Conservation (phyloP, 1,284 basidiomycete genomes). For the Malassezia obtusa region DNA sequence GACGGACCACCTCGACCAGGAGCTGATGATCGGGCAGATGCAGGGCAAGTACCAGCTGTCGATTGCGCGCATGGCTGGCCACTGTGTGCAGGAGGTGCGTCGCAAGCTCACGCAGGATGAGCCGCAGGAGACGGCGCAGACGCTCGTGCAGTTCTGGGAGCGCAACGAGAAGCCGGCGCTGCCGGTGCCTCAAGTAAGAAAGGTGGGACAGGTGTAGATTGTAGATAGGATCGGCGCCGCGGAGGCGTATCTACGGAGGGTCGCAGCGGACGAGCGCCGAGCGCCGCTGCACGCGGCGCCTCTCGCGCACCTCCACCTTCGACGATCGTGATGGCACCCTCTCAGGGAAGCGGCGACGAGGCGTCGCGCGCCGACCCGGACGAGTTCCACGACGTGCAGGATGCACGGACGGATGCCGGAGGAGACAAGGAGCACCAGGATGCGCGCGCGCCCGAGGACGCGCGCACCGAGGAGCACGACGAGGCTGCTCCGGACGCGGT, state of each 20-base stretch:
- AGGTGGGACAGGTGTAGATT: constrained; percentile 21
- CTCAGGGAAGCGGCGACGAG: neutral
- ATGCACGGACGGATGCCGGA: neutral
- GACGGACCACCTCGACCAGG: constrained; percentile 79
- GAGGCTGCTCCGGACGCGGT: too few relatives aligned
- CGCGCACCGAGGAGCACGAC: too few relatives aligned
- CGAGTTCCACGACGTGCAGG: constrained; percentile 1
- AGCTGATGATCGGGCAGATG: constrained; percentile 98
- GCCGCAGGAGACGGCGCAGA: constrained; percentile 56
- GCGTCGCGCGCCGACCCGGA: constrained; percentile 3
- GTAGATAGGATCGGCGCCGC: neutral
- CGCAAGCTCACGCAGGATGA: constrained; percentile 1
- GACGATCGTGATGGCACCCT: neutral
- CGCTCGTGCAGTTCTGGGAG: constrained; percentile 78
- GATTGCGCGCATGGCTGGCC: constrained; percentile 75
- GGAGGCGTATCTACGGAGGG: too few relatives aligned
- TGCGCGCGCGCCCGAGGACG: too few relatives aligned
- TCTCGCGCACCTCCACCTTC: neutral
- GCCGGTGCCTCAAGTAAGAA: constrained; percentile 22
- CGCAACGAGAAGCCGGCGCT: constrained; percentile 60
- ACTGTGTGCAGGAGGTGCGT: constrained; percentile 82
- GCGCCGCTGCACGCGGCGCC: too few relatives aligned
- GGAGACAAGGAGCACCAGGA: too few relatives aligned
- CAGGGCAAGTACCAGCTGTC: constrained; percentile 81
- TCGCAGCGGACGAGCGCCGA: too few relatives aligned